These are phyloP conservation scores for Zopfia rhizophila DNA, from an alignment of 2,329 filamentous ascomycete species.

Conservation along the genomic window DNA sequence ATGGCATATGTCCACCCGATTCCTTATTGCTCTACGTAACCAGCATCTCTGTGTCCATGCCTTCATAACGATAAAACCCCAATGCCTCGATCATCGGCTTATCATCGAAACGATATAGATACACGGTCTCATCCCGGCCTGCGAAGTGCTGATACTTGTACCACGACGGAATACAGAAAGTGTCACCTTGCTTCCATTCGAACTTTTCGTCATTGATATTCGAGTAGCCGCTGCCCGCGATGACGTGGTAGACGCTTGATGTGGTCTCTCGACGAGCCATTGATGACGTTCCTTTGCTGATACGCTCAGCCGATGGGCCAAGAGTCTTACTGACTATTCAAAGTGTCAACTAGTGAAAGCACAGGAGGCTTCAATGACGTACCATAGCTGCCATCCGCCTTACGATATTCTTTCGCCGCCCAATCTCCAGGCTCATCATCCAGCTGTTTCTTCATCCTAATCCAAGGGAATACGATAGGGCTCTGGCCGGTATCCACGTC, in stretches of 20 bases:
- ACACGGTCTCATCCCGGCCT: conserved; percentile 47
- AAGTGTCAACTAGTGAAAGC: conserved; percentile 5
- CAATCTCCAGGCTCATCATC: conserved; percentile 47
- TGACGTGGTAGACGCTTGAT: conserved; percentile 65
- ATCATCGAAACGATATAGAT: conserved; percentile 66
- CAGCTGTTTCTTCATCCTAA: conserved; percentile 55
- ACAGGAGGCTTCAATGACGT: conserved; percentile 13
- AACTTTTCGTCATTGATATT: conserved; percentile 52
- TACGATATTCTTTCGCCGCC: conserved; percentile 46
- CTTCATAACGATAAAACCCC: conserved; percentile 60
- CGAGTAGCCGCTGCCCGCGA: conserved; percentile 58
- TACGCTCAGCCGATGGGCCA: conserved; percentile 59
- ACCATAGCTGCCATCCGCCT: conserved; percentile 49
- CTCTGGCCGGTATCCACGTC: conserved; percentile 54
- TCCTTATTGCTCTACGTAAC: too few relatives aligned
- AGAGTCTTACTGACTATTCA: conserved; percentile 58
- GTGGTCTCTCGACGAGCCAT: conserved; percentile 59
- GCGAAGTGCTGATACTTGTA: conserved; percentile 61
- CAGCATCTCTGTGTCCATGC: conserved; percentile 53
- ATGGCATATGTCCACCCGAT: too few relatives aligned
- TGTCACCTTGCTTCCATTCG: conserved; percentile 63
- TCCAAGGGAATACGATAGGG: conserved; percentile 63
- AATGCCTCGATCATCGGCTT: conserved; percentile 64
- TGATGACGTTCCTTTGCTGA: conserved; percentile 52
- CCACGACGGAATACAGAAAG: conserved; percentile 66